Percentiles rank a stretch among this genome's conserved stretches.
phyloP scores from a whole-genome alignment of 1,139 yeast species.

The Pichia norvegensis region DNA sequence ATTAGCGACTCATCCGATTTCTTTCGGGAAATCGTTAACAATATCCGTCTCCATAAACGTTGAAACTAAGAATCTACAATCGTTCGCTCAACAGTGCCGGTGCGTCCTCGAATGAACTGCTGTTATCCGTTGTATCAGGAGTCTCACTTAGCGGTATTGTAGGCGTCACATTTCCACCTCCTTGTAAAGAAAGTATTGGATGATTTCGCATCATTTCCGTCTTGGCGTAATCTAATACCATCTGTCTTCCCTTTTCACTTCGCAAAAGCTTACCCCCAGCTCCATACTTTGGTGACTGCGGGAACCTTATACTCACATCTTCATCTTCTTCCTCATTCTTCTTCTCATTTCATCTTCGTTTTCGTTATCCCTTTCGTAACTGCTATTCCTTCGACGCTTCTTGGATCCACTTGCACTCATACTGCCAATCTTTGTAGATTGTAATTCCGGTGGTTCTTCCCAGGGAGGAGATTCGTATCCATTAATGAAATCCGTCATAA shows the following conservation, averaged over 20 bases:
- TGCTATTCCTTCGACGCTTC: constrained; percentile 2
- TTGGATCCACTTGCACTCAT: not conserved
- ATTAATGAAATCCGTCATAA: constrained; percentile 11
- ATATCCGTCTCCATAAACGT: no score
- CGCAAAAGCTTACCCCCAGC: constrained; percentile 25
- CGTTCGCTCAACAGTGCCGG: constrained; percentile 8
- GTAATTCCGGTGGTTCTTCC: constrained; percentile 28
- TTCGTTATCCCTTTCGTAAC: not conserved
- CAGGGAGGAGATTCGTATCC: constrained; percentile 21
- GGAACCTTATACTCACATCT: constrained; percentile 37
- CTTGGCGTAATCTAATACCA: constrained; percentile 23
- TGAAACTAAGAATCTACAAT: not conserved
- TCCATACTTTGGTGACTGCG: constrained; percentile 42
- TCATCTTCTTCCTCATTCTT: constrained; percentile 13
- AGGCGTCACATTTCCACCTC: not conserved
- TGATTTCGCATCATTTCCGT: constrained; percentile 15
- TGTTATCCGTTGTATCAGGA: not conserved
- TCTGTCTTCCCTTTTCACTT: constrained; percentile 19
- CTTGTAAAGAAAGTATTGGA: constrained; percentile 14
- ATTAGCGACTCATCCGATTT: not conserved
- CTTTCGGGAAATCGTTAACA: not conserved
- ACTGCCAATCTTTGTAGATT: constrained; percentile 19
- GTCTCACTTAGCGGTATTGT: not conserved
- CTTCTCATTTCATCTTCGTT: not conserved
- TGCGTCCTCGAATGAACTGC: constrained; percentile 8